Evolutionary conservation across 1,139 yeast species (phyloP), one percentile per base, ranked within the genome.

Genomic region (Eremothecium cymbalariae): DNA sequence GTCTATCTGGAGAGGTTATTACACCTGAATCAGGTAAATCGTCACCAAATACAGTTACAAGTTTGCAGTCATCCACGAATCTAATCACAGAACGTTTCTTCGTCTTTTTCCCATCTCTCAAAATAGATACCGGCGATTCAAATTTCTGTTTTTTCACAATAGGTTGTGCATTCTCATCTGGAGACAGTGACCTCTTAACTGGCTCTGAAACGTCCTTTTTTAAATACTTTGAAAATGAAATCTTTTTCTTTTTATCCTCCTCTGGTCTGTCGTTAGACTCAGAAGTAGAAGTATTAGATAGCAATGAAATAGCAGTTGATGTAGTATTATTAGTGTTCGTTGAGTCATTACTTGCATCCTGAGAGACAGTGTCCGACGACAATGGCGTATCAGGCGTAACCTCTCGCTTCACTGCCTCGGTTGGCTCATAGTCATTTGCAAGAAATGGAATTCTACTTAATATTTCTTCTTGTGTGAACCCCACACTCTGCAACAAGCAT

Each of bases 141-240:
- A 22, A 27, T 18, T 11, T 20, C 6, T 28, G 31, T 32, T 33
- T 41, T 5, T 18, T 23, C 13, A 17, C 27, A 9, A 11, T 20
- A 7, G 31, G 18, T 8, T 27, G 26, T 11, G 33, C 33, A 17
- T 19, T 30, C 2, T 34, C 30, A 12, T 36, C 42, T 12, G 23
- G 18, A 2, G 37, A 28, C 5, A 35, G 23, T 3, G 38, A 9
- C 22, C 51, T 45, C 28, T 52, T 48, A 14, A 38, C 43, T 16
- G 35, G 43, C 4, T 34, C 42, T 28, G 18, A 22, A 21, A 16
- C 55, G 16, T 50, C 54, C 35, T 54, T 55, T 22, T 55, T 55
- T 28, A 54, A 31, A 34, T 55, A 55, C 33, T 48, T 54, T 1
- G 58, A 51, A 32, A 55, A 55, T n/a, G 60, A 53, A 17, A 55